These are phyloP conservation scores for Tylopilus plumbeoviolaceoides DNA, from an alignment of 768 basidiomycete genomes.

Conservation along the genomic window DNA sequence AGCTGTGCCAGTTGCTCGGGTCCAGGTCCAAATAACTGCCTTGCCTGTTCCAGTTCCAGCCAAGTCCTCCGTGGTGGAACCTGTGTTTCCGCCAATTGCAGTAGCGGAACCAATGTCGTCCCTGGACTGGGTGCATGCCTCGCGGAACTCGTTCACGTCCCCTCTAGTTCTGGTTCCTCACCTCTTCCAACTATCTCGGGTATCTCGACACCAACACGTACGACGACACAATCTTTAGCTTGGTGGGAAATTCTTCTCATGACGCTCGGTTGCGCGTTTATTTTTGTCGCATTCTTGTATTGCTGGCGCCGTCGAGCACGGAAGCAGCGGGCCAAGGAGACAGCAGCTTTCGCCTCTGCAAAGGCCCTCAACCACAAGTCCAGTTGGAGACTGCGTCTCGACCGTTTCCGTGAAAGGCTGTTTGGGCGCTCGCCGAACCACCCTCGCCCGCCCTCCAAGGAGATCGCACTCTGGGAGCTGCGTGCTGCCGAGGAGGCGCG, in stretches of 20 bases:
- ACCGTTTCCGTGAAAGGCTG: slow-evolving; percentile 53
- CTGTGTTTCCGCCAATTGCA: slow-evolving; percentile 64
- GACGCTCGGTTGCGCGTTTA: slow-evolving; percentile 76
- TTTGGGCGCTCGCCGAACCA: slow-evolving; percentile 45
- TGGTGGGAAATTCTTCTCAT: slow-evolving; percentile 90
- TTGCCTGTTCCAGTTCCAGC: slow-evolving; percentile 65
- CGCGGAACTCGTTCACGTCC: slow-evolving; percentile 61
- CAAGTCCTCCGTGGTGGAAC: slow-evolving; percentile 59
- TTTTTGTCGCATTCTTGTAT: slow-evolving; percentile 63
- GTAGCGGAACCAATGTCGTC: slow-evolving; percentile 49
- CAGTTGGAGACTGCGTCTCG: slow-evolving; percentile 55
- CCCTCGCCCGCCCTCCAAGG: slow-evolving; percentile 35
- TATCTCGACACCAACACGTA: slow-evolving; percentile 46
- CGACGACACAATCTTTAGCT: slow-evolving; percentile 38
- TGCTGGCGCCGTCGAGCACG: slow-evolving; percentile 68
- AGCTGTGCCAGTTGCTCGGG: slow-evolving; percentile 78
- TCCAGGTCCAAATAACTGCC: slow-evolving; percentile 60
- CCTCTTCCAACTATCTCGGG: slow-evolving; percentile 55
- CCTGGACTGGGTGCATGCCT: slow-evolving; percentile 76
- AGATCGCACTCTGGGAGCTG: slow-evolving; percentile 48
- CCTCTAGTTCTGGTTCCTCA: slow-evolving; percentile 36
- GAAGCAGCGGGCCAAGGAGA: slow-evolving; percentile 63
- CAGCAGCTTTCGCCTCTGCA: slow-evolving; percentile 57
- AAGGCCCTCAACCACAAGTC: slow-evolving; percentile 48
- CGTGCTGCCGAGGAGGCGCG: slow-evolving; percentile 49